phyloP scores from a whole-genome alignment of 345 rosid genomes.

The Rubroshorea leprosula region DNA sequence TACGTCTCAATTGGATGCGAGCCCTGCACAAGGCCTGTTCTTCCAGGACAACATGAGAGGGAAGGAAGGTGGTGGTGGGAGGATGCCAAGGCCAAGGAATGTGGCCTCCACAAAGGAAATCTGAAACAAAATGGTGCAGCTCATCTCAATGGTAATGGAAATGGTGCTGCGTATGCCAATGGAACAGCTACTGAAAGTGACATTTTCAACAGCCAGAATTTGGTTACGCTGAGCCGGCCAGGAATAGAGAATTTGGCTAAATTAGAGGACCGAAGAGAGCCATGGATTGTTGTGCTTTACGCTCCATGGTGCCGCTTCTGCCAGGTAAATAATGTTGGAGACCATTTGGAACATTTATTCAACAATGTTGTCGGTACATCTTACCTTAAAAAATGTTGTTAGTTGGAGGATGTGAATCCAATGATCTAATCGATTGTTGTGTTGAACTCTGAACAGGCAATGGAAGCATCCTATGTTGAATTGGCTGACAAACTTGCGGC shows the following conservation, averaged over 20 bases:
- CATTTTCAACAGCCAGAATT: slow-evolving; percentile 50
- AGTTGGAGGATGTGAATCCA: no score
- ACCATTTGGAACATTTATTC: neutral
- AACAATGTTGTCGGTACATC: no score
- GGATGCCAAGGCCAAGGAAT: slow-evolving; percentile 95
- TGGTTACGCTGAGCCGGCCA: slow-evolving; percentile 59
- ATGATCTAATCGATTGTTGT: no score
- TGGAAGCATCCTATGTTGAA: slow-evolving; percentile 73
- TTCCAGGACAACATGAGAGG: slow-evolving; percentile 96
- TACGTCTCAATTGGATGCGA: slow-evolving; percentile 94
- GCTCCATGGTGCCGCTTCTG: slow-evolving; percentile 98
- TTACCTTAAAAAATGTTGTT: no score
- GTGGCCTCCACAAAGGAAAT: slow-evolving; percentile 92
- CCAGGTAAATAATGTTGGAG: slow-evolving; percentile 37
- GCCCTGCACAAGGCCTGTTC: slow-evolving; percentile 92
- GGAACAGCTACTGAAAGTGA: slow-evolving; percentile 26
- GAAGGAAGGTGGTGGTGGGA: slow-evolving; percentile 99
- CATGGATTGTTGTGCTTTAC: slow-evolving; percentile 86
- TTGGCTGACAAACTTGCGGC: slow-evolving; percentile 72
- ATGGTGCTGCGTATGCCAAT: slow-evolving; percentile 21
- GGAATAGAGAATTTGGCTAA: slow-evolving; percentile 79
- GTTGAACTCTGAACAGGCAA: slow-evolving; percentile 38
- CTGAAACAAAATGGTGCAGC: slow-evolving; percentile 39
- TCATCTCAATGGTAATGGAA: slow-evolving; percentile 33
- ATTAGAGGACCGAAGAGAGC: slow-evolving; percentile 60